Evolutionary conservation across 192 early-diverging fungal genomes (phyloP).

Genomic region (Piromyces finnis): DNA sequence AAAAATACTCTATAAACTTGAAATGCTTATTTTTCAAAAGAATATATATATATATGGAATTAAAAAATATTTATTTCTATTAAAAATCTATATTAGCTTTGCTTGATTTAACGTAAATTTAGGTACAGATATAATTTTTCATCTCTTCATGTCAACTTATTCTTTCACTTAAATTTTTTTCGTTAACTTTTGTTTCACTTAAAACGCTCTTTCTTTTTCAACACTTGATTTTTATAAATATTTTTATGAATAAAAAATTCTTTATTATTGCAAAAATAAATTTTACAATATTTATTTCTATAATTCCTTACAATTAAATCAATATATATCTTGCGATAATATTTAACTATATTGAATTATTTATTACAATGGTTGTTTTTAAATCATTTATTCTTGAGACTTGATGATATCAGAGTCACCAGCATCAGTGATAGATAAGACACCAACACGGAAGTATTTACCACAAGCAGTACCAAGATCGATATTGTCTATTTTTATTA

Average conservation of each 20-base stretch:
- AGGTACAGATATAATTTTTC: no score
- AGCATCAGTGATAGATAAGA: conserved; percentile 91
- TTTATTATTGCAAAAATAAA: background rate
- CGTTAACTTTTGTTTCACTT: no score
- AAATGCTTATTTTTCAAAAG: no score
- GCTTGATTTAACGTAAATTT: no score
- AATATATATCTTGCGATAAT: background rate
- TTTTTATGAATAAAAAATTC: background rate
- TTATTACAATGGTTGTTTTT: background rate
- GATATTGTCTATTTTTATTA: conserved; percentile 66
- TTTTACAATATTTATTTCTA: background rate
- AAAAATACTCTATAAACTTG: no score
- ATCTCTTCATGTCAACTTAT: no score
- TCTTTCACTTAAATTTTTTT: no score
- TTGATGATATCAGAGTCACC: conserved; percentile 88
- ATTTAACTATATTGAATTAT: background rate
- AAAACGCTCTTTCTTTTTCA: background rate
- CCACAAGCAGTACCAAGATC: conserved; percentile 99
- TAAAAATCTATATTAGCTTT: no score
- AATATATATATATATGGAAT: no score
- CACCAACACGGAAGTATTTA: conserved; percentile 93
- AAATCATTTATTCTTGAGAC: background rate
- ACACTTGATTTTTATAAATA: background rate
- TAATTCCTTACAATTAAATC: background rate
- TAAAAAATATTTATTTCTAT: no score